Percentiles rank a stretch among this genome's conserved stretches.
These are phyloP conservation scores for Geotrichum aggregatum DNA, from an alignment of 1,139 yeast genomes.

Conservation along the genomic window DNA sequence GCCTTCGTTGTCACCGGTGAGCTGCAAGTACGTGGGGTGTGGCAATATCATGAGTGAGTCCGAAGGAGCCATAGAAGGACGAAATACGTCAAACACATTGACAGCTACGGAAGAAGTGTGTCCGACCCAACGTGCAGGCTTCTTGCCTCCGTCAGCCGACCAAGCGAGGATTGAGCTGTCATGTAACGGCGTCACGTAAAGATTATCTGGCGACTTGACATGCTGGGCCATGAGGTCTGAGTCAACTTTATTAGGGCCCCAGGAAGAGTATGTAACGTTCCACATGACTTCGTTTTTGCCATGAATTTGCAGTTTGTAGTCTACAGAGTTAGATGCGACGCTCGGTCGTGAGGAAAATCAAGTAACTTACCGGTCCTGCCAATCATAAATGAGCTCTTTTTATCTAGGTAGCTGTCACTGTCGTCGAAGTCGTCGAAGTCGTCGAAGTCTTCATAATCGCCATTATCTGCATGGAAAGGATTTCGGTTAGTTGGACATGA, in stretches of 20 bases:
- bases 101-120: slow-evolving; percentile 61
- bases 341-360: slow-evolving; percentile 41
- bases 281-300: slow-evolving; percentile 67
- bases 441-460: slow-evolving; percentile 26
- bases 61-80: slow-evolving; percentile 22
- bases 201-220: slow-evolving; percentile 50
- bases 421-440: slow-evolving; percentile 20
- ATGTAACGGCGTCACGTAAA: slow-evolving; percentile 79
- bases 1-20: slow-evolving; percentile 19
- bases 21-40: slow-evolving; percentile 37
- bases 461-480: slow-evolving; percentile 24
- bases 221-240: slow-evolving; percentile 53
- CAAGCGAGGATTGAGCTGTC: slow-evolving; percentile 47
- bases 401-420: slow-evolving; percentile 20
- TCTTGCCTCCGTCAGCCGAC: slow-evolving; percentile 62
- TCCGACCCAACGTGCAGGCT: slow-evolving; percentile 71
- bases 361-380: slow-evolving; percentile 36
- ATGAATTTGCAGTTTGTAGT: slow-evolving; percentile 57
- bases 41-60: slow-evolving; percentile 37
- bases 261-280: slow-evolving; percentile 82
- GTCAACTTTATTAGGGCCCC: slow-evolving; percentile 93
- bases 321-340: slow-evolving; percentile 26
- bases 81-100: slow-evolving; percentile 66
- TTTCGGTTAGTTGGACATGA: slow-evolving; percentile 24
- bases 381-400: slow-evolving; percentile 35